Conservation (phyloP, 2,329 filamentous ascomycete species). For the Pseudogymnoascus sp. region DNA sequence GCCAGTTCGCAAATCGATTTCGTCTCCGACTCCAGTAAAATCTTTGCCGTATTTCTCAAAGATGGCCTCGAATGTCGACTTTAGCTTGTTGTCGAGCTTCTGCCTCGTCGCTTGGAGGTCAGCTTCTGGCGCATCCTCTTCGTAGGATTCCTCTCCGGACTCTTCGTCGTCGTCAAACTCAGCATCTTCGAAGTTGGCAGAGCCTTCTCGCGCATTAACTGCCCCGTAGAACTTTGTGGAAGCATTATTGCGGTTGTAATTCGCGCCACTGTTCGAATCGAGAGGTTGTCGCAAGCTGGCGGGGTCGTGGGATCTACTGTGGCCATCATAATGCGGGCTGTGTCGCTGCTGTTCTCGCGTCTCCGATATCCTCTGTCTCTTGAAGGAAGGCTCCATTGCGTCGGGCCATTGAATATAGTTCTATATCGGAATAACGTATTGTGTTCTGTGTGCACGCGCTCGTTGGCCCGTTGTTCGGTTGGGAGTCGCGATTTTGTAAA, state of each 20-base stretch:
- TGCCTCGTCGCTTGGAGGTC: conserved; percentile 54
- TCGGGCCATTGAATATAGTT: not conserved
- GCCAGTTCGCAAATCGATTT: conserved; percentile 77
- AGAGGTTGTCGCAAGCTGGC: not conserved
- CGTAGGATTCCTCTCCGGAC: conserved; percentile 24
- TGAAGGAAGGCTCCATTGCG: not conserved
- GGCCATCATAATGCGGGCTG: not conserved
- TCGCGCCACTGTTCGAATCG: not conserved
- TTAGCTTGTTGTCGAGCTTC: conserved; percentile 62
- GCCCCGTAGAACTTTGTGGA: not conserved
- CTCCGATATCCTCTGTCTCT: not conserved
- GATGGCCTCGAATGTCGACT: conserved; percentile 78
- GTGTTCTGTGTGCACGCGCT: not conserved
- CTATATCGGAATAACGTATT: not conserved
- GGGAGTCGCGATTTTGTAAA: not conserved
- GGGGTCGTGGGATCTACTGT: not conserved
- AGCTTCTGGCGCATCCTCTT: conserved; percentile 42
- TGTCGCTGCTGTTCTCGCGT: not conserved
- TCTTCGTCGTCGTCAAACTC: conserved; percentile 7
- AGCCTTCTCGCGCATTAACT: not conserved
- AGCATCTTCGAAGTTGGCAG: not conserved
- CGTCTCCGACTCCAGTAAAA: conserved; percentile 76
- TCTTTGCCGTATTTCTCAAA: conserved; percentile 82
- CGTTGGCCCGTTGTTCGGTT: not conserved
- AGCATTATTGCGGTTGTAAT: not conserved